Evolutionary conservation across 106 monocot species (phyloP).

Genomic region (Platanthera guangdongensis): DNA sequence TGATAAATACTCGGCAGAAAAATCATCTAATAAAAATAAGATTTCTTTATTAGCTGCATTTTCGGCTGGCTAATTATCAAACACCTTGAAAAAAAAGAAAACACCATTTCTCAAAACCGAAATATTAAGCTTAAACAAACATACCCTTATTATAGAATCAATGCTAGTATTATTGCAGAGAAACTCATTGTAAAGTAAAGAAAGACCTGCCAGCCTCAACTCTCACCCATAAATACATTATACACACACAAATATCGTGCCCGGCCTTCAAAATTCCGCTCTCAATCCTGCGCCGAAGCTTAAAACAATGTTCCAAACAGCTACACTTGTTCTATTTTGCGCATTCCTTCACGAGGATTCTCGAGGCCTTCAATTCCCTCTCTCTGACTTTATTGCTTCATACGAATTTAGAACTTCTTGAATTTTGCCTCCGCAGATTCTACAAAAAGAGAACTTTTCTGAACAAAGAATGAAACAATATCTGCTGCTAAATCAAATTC

Average conservation of each 20-base stretch:
- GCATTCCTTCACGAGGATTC: neutral
- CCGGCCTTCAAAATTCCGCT: too few relatives aligned
- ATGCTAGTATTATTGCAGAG: too few relatives aligned
- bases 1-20: too few relatives aligned
- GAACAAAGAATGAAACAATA: neutral
- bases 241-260: neutral
- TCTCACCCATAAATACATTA: neutral
- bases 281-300: neutral
- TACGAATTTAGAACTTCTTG: conserved; percentile 76
- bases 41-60: too few relatives aligned
- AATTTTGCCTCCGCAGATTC: conserved; percentile 80
- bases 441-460: conserved; percentile 18
- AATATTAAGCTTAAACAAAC: too few relatives aligned
- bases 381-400: conserved; percentile 77
- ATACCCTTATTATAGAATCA: too few relatives aligned
- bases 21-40: too few relatives aligned
- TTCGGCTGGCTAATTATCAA: too few relatives aligned
- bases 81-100: too few relatives aligned
- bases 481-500: too few relatives aligned
- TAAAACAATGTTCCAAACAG: neutral
- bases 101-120: too few relatives aligned
- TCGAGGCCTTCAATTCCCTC: conserved; percentile 24
- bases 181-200: neutral
- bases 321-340: neutral
- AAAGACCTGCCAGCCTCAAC: neutral